Evolutionary conservation across 129 eudicot species (phyloP).

Genomic region (Smallanthus sonchifolius): DNA sequence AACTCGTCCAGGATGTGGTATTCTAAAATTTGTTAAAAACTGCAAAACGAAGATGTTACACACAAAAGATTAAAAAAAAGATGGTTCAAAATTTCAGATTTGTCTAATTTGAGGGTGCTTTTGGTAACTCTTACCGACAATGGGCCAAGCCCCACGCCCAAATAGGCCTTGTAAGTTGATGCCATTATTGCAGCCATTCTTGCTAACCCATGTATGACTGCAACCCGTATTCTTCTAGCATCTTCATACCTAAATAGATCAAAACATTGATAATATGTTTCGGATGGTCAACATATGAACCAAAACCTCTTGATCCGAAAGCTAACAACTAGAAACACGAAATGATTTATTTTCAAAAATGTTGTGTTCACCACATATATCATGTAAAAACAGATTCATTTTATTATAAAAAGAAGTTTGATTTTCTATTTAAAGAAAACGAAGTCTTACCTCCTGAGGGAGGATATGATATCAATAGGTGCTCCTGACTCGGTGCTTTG

Average conservation of each 20-base stretch:
- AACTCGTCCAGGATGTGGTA: slow-evolving; percentile 98
- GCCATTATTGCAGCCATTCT: slow-evolving; percentile 99
- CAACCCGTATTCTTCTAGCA: slow-evolving; percentile 83
- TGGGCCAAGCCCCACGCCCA: slow-evolving; percentile 98
- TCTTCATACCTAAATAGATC: slow-evolving; percentile 60
- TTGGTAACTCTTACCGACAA: slow-evolving; percentile 60
- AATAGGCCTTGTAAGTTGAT: slow-evolving; percentile 93
- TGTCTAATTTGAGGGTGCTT: slow-evolving; percentile 5
- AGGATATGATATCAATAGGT: slow-evolving; percentile 57
- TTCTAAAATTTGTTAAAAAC: slow-evolving; percentile 84
- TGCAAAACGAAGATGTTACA: slow-evolving; percentile 32
- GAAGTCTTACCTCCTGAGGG: slow-evolving; percentile 56
- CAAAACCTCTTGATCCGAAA: not conserved
- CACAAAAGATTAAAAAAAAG: not conserved
- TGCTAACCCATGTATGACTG: slow-evolving; percentile 90
- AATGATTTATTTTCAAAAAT: not conserved
- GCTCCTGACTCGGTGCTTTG: slow-evolving; percentile 53
- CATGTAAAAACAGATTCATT: not conserved
- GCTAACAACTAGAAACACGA: not conserved
- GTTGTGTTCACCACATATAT: not conserved
- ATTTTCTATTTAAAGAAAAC: not conserved
- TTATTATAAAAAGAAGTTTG: not conserved
- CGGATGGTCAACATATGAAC: slow-evolving; percentile 16
- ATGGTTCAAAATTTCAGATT: not conserved
- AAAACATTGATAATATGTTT: not conserved